Percentiles rank a stretch among this genome's conserved stretches.
Evolutionary conservation across 306 rosid genomes (phyloP).

Genomic region (Quercus bicolor): DNA sequence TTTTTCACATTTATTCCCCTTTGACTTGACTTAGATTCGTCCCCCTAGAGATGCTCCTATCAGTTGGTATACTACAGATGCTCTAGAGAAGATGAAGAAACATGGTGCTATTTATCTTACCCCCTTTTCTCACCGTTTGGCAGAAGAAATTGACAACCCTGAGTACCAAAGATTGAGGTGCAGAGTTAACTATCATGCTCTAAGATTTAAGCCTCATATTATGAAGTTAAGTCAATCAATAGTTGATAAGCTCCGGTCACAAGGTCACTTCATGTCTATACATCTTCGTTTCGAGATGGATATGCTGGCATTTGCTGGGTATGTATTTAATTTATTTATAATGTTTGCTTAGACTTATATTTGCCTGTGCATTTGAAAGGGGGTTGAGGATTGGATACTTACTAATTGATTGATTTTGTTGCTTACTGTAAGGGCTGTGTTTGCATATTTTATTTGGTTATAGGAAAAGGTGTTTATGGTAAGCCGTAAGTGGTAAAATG

Average conservation of each 20-base stretch:
- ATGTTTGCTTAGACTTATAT: constrained; percentile 3
- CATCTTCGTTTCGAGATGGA: constrained; percentile 99
- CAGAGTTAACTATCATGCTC: constrained; percentile 94
- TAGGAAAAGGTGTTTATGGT: neutral
- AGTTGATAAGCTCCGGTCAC: constrained; percentile 85
- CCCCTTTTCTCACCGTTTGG: constrained; percentile 97
- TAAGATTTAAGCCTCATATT: constrained; percentile 87
- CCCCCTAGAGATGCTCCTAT: constrained; percentile 93
- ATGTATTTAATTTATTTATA: constrained; percentile 25
- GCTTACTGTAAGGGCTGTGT: neutral
- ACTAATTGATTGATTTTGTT: neutral
- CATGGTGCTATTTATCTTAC: constrained; percentile 93
- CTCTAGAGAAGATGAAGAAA: constrained; percentile 84
- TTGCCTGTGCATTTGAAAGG: neutral
- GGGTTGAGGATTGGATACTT: neutral
- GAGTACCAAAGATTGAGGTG: constrained; percentile 97
- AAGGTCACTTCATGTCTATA: constrained; percentile 92
- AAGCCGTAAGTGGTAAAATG: neutral
- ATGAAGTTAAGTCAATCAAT: constrained; percentile 85
- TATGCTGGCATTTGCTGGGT: constrained; percentile 99
- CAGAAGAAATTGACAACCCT: constrained; percentile 85
- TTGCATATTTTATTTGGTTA: neutral
- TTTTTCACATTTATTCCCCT: neutral
- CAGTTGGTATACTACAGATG: constrained; percentile 80
- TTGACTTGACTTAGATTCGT: constrained; percentile 52